Conservation (phyloP, 371 early-diverging fungal species). For the Smittium mucronatum region DNA sequence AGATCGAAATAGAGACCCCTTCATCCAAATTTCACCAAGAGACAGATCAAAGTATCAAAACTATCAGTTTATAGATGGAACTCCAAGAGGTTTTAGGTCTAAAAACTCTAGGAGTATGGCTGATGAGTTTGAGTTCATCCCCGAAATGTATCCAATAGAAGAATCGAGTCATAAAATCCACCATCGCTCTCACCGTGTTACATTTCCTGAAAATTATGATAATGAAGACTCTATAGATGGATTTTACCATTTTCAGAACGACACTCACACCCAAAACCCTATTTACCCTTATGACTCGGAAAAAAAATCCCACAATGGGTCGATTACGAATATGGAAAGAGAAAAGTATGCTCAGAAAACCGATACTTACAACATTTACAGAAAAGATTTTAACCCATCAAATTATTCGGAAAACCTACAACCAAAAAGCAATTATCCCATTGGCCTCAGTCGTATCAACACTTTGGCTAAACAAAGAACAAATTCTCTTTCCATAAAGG, state of each 20-base stretch:
- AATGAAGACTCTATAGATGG: background rate
- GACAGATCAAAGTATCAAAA: background rate
- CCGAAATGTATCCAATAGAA: too few species aligned
- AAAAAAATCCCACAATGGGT: background rate
- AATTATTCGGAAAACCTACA: background rate
- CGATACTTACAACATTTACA: background rate
- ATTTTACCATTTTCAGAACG: background rate
- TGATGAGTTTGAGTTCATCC: too few species aligned
- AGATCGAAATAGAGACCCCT: background rate
- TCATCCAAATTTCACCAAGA: background rate
- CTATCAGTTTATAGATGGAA: background rate
- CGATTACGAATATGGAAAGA: background rate
- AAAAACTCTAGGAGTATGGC: background rate
- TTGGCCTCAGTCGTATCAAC: background rate
- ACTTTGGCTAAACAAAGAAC: background rate
- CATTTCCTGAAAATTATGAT: background rate
- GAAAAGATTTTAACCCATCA: background rate
- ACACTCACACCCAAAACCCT: background rate
- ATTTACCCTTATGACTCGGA: background rate
- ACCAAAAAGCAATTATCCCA: background rate
- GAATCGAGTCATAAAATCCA: background rate
- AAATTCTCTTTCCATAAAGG: background rate
- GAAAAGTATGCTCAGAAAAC: background rate
- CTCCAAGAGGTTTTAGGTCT: background rate
- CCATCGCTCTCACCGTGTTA: background rate